Base-by-base conservation (phyloP, 345 rosid genomes). In the Citrus maxima region DNA sequence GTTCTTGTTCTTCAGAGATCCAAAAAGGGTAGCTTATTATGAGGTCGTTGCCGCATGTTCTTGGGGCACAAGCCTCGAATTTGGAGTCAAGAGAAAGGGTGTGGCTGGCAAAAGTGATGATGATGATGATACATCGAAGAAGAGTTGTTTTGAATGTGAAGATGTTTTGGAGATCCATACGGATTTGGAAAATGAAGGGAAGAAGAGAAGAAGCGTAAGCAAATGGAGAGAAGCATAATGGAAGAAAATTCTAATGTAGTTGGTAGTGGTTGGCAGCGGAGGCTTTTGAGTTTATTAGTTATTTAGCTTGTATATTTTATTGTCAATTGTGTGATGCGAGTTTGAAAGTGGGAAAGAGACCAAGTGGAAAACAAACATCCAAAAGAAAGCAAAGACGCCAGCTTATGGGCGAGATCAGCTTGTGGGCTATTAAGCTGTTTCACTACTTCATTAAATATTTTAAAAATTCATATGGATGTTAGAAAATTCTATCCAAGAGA, bases 1-100 rank as follows among this genome's bases (percentile, higher is more conserved):
- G 38, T 42, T 81, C 67, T 64, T 89, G 94, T 73, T 69, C 67
- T 12, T n/a, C 69, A n/a, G 77, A 34, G 60, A 90, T 56, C 81
- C 88, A 85, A 72, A 93, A 90, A 35, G 91, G 91, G 81, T 81
- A 86, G 65, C 85, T 84, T 69, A 92, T 86, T 10, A 18, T 6
- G 37, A 86, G 88, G 72, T 88, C 89, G 62, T 51, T 61, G 66
- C 92, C 22, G 22, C 93, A 88, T 13, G 79, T 70, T 79, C 37
- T 78, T 1, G 92, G 92, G 63, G 34, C 83, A 81, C 92, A 92
- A 21, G 88, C 85, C 49, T 80, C 64, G 71, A 82, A 92, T 78
- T 83, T 81, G 8, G 84, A 78, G 78, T 86, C 84, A 3, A 42
- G 35, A 25, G 89, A 86, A 34, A 67, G 25, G 68, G 83, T 70